These are phyloP conservation scores for Priceomyces fermenticarens DNA, from an alignment of 805 yeast species.

Conservation along the genomic window DNA sequence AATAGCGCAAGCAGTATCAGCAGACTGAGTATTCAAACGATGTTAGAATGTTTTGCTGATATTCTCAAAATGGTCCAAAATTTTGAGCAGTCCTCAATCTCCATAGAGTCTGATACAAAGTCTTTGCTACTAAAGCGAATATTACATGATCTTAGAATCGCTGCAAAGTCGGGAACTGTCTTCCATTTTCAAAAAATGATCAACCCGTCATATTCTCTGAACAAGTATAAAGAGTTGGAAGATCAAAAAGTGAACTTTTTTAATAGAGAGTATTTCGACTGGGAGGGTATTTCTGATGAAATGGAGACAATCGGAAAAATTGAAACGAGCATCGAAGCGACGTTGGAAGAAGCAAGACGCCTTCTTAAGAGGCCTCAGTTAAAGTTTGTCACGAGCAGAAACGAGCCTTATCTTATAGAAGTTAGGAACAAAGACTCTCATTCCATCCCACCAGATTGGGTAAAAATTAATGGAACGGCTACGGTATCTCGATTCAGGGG, in stretches of 20 bases:
- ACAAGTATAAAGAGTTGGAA: conserved; percentile 40
- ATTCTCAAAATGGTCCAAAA: conserved; percentile 21
- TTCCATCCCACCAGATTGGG: conserved; percentile 70
- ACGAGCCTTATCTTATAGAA: conserved; percentile 74
- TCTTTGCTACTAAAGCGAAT: conserved; percentile 33
- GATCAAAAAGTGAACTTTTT: conserved; percentile 47
- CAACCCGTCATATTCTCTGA: conserved; percentile 49
- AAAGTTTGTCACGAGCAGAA: conserved; percentile 53
- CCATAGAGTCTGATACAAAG: conserved; percentile 21
- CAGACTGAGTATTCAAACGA: conserved; percentile 28
- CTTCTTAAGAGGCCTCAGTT: conserved; percentile 55
- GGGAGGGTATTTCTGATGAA: conserved; percentile 39
- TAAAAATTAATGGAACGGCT: conserved; percentile 67
- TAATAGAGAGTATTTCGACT: conserved; percentile 27
- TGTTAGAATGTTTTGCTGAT: conserved; percentile 29
- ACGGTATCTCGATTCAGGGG: conserved; percentile 71
- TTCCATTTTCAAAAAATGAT: conserved; percentile 46
- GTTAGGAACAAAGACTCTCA: conserved; percentile 56
- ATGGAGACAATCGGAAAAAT: conserved; percentile 39
- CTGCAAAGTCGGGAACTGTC: conserved; percentile 28
- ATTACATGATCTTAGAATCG: conserved; percentile 34
- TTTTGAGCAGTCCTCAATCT: conserved; percentile 34
- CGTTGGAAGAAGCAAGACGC: conserved; percentile 45
- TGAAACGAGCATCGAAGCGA: conserved; percentile 48
- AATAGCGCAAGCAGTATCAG: conserved; percentile 23